phyloP scores from a whole-genome alignment of 2,329 filamentous ascomycete genomes.

The Neofusicoccum parvum region DNA sequence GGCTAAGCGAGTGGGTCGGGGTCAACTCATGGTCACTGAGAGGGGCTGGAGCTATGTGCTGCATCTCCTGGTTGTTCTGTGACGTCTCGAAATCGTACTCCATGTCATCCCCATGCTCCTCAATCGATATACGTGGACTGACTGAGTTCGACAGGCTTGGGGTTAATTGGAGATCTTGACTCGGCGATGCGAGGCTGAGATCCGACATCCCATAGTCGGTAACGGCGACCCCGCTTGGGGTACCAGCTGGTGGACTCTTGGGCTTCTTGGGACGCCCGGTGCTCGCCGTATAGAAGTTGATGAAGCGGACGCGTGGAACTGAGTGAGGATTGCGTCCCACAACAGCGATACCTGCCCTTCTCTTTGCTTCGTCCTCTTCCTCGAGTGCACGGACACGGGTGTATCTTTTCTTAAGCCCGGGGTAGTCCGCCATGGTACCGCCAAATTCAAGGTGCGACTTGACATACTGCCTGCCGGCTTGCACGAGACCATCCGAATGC shows the following conservation, averaged over 20 bases:
- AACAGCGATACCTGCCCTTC: constrained; percentile 33
- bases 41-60: not conserved
- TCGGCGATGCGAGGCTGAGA: constrained; percentile 11
- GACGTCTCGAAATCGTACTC: not conserved
- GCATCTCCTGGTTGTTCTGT: not conserved
- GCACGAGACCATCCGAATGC: constrained; percentile 71
- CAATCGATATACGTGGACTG: not conserved
- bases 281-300: constrained; percentile 90
- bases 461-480: constrained; percentile 72
- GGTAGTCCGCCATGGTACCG: constrained; percentile 75
- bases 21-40: constrained; percentile 8
- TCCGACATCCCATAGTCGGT: constrained; percentile 3
- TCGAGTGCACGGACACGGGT: constrained; percentile 70
- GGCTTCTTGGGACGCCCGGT: constrained; percentile 66
- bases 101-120: not conserved
- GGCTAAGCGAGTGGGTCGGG: not conserved
- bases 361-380: constrained; percentile 57
- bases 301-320: constrained; percentile 68
- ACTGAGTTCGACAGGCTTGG: not conserved
- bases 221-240: not conserved
- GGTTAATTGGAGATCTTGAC: not conserved
- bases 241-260: constrained; percentile 41
- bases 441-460: constrained; percentile 84
- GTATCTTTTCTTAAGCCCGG: constrained; percentile 71
- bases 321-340: constrained; percentile 23